phyloP scores from a whole-genome alignment of 1,284 basidiomycete species.

The Mycosarcoma maydis region DNA sequence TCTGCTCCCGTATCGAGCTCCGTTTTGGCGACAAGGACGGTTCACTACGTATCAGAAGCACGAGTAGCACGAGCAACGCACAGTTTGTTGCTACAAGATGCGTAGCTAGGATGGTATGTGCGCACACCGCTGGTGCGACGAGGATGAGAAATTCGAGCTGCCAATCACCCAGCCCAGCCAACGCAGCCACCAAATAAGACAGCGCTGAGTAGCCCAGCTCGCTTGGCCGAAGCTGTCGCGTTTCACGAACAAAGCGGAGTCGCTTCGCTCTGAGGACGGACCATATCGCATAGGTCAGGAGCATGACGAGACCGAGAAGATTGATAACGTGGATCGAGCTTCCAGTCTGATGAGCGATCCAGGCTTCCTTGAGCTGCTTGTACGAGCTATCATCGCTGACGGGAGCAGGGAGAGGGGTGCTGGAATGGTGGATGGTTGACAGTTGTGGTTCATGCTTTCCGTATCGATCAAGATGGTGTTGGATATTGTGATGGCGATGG shows the following conservation, averaged over 20 bases:
- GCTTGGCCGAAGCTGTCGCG: neutral
- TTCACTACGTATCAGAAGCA: neutral
- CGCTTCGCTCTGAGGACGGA: conserved; percentile 19
- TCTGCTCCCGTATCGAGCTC: neutral
- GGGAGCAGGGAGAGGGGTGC: neutral
- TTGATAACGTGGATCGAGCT: conserved; percentile 81
- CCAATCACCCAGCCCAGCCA: conserved; percentile 22
- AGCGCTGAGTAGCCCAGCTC: conserved; percentile 1
- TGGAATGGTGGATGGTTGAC: neutral
- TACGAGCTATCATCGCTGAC: conserved; percentile 69
- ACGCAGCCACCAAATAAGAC: neutral
- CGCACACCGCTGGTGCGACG: conserved; percentile 79
- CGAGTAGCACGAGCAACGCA: conserved; percentile 55
- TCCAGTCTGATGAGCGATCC: conserved; percentile 82
- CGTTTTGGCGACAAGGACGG: conserved; percentile 1
- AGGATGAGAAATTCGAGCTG: conserved; percentile 75
- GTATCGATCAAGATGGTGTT: conserved; percentile 1
- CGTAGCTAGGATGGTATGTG: conserved; percentile 79
- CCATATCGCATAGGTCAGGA: conserved; percentile 72
- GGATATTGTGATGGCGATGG: conserved; percentile 22
- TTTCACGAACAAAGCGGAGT: conserved; percentile 16
- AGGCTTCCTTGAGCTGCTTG: conserved; percentile 85
- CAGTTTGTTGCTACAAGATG: conserved; percentile 74
- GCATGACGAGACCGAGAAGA: conserved; percentile 75
- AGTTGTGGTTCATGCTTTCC: conserved; percentile 3